Percentiles rank a stretch among this genome's conserved stretches.
Conservation (phyloP, 306 rosid genomes). For the Cicer yamashitae region DNA sequence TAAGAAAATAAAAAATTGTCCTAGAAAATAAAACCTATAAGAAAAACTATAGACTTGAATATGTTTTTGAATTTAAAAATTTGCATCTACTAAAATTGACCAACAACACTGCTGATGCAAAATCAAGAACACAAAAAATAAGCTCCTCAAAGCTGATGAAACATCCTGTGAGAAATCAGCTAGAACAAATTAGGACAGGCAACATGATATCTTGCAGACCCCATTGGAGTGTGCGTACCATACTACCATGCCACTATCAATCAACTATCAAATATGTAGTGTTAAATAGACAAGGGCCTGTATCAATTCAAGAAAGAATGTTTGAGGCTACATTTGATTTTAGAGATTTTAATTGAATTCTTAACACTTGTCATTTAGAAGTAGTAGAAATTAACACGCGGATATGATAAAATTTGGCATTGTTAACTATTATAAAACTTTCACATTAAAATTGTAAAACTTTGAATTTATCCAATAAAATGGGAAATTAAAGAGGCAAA, state of each 20-base stretch:
- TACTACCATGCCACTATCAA: conserved; percentile 16
- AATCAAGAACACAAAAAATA: background rate
- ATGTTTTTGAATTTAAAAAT: too few relatives aligned
- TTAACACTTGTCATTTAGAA: too few relatives aligned
- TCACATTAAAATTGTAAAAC: background rate
- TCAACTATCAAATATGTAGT: conserved; percentile 1
- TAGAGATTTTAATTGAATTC: background rate
- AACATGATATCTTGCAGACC: background rate
- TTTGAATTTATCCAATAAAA: conserved; percentile 3
- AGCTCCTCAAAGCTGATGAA: background rate
- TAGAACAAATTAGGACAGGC: background rate
- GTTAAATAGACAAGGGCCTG: background rate
- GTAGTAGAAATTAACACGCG: too few relatives aligned
- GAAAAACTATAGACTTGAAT: background rate
- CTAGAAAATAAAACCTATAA: background rate
- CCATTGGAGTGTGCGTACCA: background rate
- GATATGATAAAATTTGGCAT: too few relatives aligned
- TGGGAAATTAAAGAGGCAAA: conserved; percentile 13
- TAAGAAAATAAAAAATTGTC: background rate
- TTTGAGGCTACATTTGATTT: background rate
- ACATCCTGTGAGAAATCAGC: background rate
- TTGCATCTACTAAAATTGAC: background rate
- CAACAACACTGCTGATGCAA: background rate
- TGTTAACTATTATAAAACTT: background rate
- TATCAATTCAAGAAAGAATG: background rate